Evolutionary conservation across 306 rosid species (phyloP).

Genomic region (Vigna unguiculata): DNA sequence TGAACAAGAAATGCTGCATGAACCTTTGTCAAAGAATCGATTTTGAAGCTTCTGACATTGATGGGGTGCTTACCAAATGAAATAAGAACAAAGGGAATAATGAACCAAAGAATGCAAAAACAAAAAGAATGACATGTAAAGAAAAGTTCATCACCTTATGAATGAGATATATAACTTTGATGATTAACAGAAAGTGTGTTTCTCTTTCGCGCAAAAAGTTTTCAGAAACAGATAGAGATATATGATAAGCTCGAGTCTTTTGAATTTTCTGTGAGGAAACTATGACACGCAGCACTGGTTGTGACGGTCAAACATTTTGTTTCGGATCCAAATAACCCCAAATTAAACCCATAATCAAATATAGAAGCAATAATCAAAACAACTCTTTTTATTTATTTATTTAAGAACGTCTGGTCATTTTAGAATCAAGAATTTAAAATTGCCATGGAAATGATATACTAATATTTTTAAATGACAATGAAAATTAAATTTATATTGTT

Average conservation of each 20-base stretch:
- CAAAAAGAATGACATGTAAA: not conserved
- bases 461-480: no score
- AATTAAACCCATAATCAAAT: not conserved
- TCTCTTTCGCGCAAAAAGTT: not conserved
- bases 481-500: no score
- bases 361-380: not conserved
- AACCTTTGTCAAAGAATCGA: constrained; percentile 29
- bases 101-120: not conserved
- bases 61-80: constrained; percentile 19
- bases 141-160: constrained; percentile 14
- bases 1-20: not conserved
- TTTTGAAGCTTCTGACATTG: not conserved
- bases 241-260: not conserved
- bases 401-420: no score
- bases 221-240: not conserved
- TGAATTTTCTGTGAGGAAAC: constrained; percentile 12
- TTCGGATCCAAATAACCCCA: not conserved
- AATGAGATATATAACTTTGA: not conserved
- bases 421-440: no score
- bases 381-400: no score
- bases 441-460: no score
- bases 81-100: not conserved
- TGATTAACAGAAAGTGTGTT: not conserved
- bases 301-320: not conserved
- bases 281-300: not conserved